Percentiles rank a stretch among this genome's conserved stretches.
phyloP scores from a whole-genome alignment of 768 basidiomycete species.

The Podaxis sp. region DNA sequence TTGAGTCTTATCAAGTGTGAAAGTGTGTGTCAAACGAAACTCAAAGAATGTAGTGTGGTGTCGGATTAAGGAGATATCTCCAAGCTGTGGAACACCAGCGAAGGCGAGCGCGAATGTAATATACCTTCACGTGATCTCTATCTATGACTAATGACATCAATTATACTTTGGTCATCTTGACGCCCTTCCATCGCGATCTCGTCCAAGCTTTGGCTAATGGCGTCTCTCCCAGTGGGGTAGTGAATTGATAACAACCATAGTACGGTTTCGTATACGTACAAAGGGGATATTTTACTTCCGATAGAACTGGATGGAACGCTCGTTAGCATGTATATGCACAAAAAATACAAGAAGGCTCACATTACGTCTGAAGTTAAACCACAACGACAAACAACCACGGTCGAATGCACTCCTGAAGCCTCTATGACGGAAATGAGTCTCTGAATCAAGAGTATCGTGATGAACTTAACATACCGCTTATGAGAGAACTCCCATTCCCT shows the following conservation, averaged over 20 bases:
- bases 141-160: constrained; percentile 15
- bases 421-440: constrained; percentile 36
- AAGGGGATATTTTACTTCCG: constrained; percentile 54
- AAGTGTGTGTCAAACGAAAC: constrained; percentile 17
- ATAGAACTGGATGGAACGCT: constrained; percentile 57
- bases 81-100: constrained; percentile 1
- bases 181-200: neutral
- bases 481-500: constrained; percentile 99
- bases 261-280: neutral
- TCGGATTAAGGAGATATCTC: constrained; percentile 1
- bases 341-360: constrained; percentile 46
- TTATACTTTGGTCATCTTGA: neutral
- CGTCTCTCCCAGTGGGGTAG: neutral
- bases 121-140: constrained; percentile 20
- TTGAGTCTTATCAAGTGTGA: constrained; percentile 9
- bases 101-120: constrained; percentile 14
- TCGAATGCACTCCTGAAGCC: constrained; percentile 98
- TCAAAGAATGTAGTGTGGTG: neutral
- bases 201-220: neutral
- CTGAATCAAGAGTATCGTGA: constrained; percentile 1
- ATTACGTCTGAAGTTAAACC: constrained; percentile 95
- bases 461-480: constrained; percentile 68
- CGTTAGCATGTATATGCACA: constrained; percentile 18
- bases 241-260: neutral
- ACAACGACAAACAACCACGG: constrained; percentile 90